Evolutionary conservation across 148 eudicot genomes (phyloP).

Genomic region (Fallopia convolvulus): DNA sequence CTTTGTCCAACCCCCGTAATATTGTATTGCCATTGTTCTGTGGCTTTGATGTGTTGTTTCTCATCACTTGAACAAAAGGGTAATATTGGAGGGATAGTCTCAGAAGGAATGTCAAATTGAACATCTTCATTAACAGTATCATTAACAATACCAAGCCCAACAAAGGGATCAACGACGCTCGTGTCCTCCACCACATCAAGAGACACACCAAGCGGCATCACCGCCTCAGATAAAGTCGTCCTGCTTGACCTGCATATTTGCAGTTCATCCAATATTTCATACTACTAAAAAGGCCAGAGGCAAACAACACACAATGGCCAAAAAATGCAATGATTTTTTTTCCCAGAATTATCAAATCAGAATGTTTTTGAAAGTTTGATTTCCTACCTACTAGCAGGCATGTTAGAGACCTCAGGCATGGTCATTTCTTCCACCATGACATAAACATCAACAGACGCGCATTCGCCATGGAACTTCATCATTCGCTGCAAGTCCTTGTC

Average conservation of each 20-base stretch:
- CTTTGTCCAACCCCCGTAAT: conserved; percentile 95
- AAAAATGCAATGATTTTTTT: conserved; percentile 5
- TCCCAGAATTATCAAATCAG: conserved; percentile 1
- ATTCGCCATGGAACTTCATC: conserved; percentile 61
- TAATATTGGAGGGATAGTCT: conserved; percentile 26
- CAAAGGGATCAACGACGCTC: conserved; percentile 36
- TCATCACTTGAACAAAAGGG: conserved; percentile 43
- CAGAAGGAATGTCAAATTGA: conserved; percentile 37
- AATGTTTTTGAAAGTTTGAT: conserved; percentile 9
- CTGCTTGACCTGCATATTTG: conserved; percentile 70
- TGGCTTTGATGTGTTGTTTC: conserved; percentile 61
- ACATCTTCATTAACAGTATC: conserved; percentile 35
- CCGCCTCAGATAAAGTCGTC: conserved; percentile 70
- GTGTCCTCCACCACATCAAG: conserved; percentile 53
- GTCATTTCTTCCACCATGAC: conserved; percentile 52
- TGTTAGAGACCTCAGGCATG: conserved; percentile 57
- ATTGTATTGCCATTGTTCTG: conserved; percentile 79
- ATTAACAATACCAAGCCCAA: conserved; percentile 42
- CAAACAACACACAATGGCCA: neutral
- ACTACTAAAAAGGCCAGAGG: neutral
- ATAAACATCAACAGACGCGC: conserved; percentile 56
- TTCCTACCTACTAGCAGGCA: conserved; percentile 76
- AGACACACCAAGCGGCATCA: conserved; percentile 43
- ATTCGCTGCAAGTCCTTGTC: conserved; percentile 84
- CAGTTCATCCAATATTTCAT: conserved; percentile 19